Evolutionary conservation across 2,329 filamentous ascomycete genomes (phyloP), one percentile per base, ranked within the genome.

Genomic region (Pseudovirgaria hyperparasitica): DNA sequence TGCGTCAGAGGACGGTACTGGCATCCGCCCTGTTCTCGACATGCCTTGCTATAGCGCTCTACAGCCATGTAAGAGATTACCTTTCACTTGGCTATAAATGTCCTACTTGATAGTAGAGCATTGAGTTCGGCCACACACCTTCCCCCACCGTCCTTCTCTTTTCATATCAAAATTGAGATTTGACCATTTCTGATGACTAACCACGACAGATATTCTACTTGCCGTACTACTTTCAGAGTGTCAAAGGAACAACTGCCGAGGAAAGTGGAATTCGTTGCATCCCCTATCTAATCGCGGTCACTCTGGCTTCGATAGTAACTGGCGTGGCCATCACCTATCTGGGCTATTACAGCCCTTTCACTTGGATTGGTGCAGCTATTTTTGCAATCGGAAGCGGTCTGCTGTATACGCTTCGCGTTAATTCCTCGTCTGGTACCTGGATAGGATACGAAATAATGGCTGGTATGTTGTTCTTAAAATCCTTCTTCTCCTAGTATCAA

Each of bases 141-240:
- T 45, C 31, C 50, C 46, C 65, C 4, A 45, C 55, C 6, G 37
- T 55, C 67, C 65, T 65, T 6, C 64, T 65, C 20, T 63, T 68
- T 44, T 63, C 67, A n/a, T n/a, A n/a, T n/a, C n/a, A n/a, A n/a
- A n/a, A n/a, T n/a, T n/a, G n/a, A n/a, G n/a, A n/a, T n/a, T 16
- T 26, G 15, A 16, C 18, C 18, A 18, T 26, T 3, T 16, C n/a
- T n/a, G n/a, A n/a, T n/a, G n/a, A n/a, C n/a, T n/a, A n/a, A n/a
- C n/a, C n/a, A 41, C 9, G 42, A 3, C 45, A 50, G 17, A 43
- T 52, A 13, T 54, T 48, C 37, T 54, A 54, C 33, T 41, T 62
- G 10, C 50, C 50, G 16, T 46, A 54, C 27, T 56, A 55, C 34
- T 62, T 62, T 42, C 59, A 63, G 40, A 52, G 55, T 22, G 52